phyloP scores from a whole-genome alignment of 2,329 filamentous ascomycete genomes.

The Lojkania enalia region DNA sequence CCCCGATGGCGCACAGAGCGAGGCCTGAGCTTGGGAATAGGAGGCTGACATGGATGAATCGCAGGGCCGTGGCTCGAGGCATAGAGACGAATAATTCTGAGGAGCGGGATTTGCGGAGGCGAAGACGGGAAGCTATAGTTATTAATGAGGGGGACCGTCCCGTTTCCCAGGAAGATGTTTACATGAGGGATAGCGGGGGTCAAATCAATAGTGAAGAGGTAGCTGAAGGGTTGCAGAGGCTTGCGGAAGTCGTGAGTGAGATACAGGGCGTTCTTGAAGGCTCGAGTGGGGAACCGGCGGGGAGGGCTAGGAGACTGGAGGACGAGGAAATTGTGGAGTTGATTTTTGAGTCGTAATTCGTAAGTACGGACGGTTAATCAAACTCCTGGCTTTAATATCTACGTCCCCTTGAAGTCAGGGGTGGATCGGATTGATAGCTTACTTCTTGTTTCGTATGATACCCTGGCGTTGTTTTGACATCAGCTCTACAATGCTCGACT shows the following conservation, averaged over 20 bases:
- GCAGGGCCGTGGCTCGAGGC: conserved; percentile 8
- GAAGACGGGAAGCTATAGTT: conserved; percentile 86
- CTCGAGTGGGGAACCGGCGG: no score
- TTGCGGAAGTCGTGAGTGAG: not conserved
- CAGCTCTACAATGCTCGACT: no score
- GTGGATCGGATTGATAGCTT: no score
- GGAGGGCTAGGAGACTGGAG: no score
- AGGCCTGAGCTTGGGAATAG: not conserved
- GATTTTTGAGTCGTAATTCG: no score
- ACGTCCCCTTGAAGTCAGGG: no score
- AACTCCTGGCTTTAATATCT: no score
- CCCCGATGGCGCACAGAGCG: not conserved
- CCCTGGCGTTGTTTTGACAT: no score
- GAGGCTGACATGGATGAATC: not conserved
- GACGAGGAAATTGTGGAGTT: no score
- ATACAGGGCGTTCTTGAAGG: no score
- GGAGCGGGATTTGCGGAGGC: conserved; percentile 73
- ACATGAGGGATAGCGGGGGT: conserved; percentile 55
- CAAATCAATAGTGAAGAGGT: conserved; percentile 17
- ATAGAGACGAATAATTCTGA: conserved; percentile 47
- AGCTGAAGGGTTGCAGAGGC: not conserved
- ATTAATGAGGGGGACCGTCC: conserved; percentile 82
- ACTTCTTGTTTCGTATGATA: no score
- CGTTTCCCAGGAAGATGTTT: conserved; percentile 75
- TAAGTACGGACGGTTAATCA: no score